Base-by-base conservation (phyloP, 1,284 basidiomycete genomes). In the Waitea zeae region DNA sequence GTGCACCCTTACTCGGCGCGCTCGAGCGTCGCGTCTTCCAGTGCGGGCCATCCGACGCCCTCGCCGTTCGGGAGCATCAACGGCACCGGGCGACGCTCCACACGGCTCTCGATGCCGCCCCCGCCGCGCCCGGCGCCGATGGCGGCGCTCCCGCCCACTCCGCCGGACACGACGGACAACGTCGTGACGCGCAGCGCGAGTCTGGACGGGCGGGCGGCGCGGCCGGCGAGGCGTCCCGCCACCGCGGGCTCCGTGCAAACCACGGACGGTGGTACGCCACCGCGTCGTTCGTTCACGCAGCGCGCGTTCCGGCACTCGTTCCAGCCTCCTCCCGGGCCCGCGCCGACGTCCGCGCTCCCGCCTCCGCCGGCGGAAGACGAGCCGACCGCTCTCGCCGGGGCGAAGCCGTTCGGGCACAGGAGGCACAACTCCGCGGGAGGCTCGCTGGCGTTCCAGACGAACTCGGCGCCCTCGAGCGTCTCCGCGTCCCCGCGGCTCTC, bases 61-160 rank as follows among this genome's bases (percentile, higher is more conserved):
- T 45, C 59, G 11, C 61, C 9, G 9, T n/a, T 26, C 24, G n/a
- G 7, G 24, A n/a, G 24, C 24, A 7, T 26, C 24, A 74, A 52
- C n/a, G n/a, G n/a, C n/a, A n/a, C n/a, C n/a, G n/a, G n/a, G n/a
- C n/a, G n/a, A n/a, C n/a, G n/a, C n/a, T n/a, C n/a, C n/a, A n/a
- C n/a, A 48, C 60, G 77, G 30, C 47, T 58, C 20, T 77, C 74
- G 3, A 62, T 75, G 48, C 74, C 73, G 2, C 74, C 74, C 6
- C 76, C 78, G 3, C 67, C 65, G 33, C 67, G 73, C 9, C 78
- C 78, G 4, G n/a, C n/a, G n/a, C 78, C 78, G 0, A 71, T 61
- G 13, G 64, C 62, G 36, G 75, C 78, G 5, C 65, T 75, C 9
- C 77, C 78, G 19, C 74, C 74, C 37, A 69, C 76, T 3, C 76